A percentile compares a stretch with the other conserved stretches of the same genome.
These are phyloP conservation scores for Monosporascus sp. DNA, from an alignment of 2,329 filamentous ascomycete species.

Conservation along the genomic window DNA sequence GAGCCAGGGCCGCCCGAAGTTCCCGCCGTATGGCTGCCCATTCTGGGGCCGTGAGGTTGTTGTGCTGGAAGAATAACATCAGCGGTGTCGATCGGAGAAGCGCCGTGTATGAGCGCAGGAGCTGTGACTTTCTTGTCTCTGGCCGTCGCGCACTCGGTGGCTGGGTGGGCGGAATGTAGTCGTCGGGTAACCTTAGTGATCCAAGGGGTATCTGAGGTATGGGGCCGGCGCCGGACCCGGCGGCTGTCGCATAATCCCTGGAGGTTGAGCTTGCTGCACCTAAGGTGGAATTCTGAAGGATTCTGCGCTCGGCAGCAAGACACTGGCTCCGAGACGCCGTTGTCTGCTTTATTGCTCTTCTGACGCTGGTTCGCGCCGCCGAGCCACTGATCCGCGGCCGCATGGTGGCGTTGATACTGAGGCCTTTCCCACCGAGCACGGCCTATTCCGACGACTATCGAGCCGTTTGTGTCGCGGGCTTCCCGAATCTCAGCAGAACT, in stretches of 20 bases:
- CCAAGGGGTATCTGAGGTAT: conserved; percentile 13
- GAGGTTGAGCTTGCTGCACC: not conserved
- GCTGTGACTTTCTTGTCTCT: conserved; percentile 84
- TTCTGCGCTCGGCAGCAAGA: no score
- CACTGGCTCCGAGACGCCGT: not conserved
- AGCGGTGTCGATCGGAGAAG: conserved; percentile 79
- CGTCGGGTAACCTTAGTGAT: conserved; percentile 34
- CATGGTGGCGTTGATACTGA: conserved; percentile 10
- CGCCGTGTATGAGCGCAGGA: conserved; percentile 80
- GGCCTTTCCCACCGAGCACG: not conserved
- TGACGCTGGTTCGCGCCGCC: conserved; percentile 14
- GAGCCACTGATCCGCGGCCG: conserved; percentile 20
- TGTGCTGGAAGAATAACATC: conserved; percentile 75
- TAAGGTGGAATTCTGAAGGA: no score
- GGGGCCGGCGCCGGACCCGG: not conserved
- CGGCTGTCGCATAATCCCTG: conserved; percentile 22
- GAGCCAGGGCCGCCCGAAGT: conserved; percentile 44
- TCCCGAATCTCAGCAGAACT: not conserved
- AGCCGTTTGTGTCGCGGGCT: not conserved
- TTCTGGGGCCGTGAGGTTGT: conserved; percentile 66
- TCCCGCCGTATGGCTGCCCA: conserved; percentile 70
- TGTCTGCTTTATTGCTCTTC: conserved; percentile 16
- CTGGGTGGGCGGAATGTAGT: conserved; percentile 62
- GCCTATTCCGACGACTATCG: not conserved
- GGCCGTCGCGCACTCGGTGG: conserved; percentile 83